Base-by-base conservation (phyloP, 2,329 filamentous ascomycete species). In the Colletotrichum trifolii region DNA sequence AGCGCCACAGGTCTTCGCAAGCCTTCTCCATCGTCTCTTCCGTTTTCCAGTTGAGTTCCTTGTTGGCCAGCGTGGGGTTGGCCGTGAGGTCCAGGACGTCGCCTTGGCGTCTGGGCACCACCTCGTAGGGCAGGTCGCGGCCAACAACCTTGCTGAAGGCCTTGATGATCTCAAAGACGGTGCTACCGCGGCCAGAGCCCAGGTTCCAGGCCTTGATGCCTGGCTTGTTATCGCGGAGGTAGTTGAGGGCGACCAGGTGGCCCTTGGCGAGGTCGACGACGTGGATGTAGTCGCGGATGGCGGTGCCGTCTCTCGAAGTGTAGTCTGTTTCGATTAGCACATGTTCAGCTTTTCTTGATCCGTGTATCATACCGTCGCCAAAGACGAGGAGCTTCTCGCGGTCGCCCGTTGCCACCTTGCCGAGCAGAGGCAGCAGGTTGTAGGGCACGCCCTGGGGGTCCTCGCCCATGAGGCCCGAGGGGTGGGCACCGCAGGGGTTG, bases 271-370 rank as follows among this genome's bases (percentile, higher is more conserved):
- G 89, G 75, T 97, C 94, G 68, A 97, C 86, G 64, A 97, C 93
- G 83, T 97, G 94, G 79, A 99, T 97, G 85, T 99, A 99, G 82
- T 99, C 96, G 72, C 96, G 91, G 77, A 97, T 97, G 68, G 93
- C 93, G 57, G 94, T 97, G 69, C 94, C 94, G 77, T 97, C 94
- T 72, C 89, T 91, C 57, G 94, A 97, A 38, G 85, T 76, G 83
- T 99, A 99, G 83, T 99, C 94, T 96, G 69, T 10, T 56, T 9
- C 8, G 25, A 69, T 75, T 60, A 76, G 71, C 52, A 38, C 6
- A n/a, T 13, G 6, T 4, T 47, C 2, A 6, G 9, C 5, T 12
- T 11, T 9, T 3, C 15, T 3, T n/a, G 12, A 17, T 10, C 6
- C 6, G 10, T 11, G 9, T 2, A 4, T 64, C 89, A 78, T 81